phyloP scores from a whole-genome alignment of 2,329 filamentous ascomycete species.

The Stemphylium beticola region DNA sequence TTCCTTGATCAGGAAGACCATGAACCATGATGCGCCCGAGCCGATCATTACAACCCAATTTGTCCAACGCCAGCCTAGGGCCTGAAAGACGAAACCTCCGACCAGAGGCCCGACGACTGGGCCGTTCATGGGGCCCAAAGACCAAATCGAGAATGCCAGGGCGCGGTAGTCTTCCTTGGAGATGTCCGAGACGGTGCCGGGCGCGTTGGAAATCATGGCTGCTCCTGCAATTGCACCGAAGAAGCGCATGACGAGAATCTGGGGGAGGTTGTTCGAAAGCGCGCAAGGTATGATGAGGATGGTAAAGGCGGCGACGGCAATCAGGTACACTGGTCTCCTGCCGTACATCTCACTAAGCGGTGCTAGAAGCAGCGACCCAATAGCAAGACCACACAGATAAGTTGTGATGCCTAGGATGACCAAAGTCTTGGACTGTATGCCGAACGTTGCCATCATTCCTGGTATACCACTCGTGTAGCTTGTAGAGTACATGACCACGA shows the following conservation, averaged over 20 bases:
- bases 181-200: conserved; percentile 83
- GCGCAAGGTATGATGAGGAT: conserved; percentile 75
- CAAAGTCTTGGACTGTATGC: conserved; percentile 62
- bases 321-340: conserved; percentile 69
- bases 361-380: conserved; percentile 74
- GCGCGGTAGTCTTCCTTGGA: conserved; percentile 80
- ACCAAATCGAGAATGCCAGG: conserved; percentile 83
- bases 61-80: conserved; percentile 86
- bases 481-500: conserved; percentile 68
- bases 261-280: conserved; percentile 69
- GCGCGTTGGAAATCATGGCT: conserved; percentile 82
- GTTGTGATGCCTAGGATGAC: conserved; percentile 78
- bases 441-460: conserved; percentile 72
- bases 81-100: conserved; percentile 79
- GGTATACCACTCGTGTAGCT: conserved; percentile 76
- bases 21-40: conserved; percentile 64
- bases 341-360: conserved; percentile 76
- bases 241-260: conserved; percentile 75
- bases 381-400: conserved; percentile 76
- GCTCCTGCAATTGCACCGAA: conserved; percentile 76
- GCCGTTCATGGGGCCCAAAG: conserved; percentile 83
- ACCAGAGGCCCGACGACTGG: conserved; percentile 67
- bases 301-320: conserved; percentile 68
- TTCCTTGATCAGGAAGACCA: conserved; percentile 71
- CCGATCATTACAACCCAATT: conserved; percentile 74